Conservation (phyloP, 768 basidiomycete genomes). For the Hypholoma fasciculare region DNA sequence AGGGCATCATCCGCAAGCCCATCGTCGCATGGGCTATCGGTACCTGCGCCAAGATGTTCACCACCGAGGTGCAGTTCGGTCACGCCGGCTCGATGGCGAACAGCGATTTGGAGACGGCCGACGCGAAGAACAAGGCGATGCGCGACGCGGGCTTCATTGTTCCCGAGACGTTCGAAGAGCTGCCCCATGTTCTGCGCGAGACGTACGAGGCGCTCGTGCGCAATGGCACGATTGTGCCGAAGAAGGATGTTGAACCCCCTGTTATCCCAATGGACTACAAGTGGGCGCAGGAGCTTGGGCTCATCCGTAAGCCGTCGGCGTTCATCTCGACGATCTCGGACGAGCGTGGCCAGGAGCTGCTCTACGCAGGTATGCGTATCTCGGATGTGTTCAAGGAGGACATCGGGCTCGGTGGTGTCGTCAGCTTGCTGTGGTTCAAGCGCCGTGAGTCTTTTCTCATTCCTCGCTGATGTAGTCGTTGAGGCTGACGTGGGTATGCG, state of each 20-base stretch:
- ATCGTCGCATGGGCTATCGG: slow-evolving; percentile 99
- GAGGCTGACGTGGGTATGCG: neutral
- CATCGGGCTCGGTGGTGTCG: slow-evolving; percentile 95
- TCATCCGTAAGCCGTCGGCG: slow-evolving; percentile 97
- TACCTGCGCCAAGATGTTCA: slow-evolving; percentile 99
- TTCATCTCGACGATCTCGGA: slow-evolving; percentile 99
- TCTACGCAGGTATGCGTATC: slow-evolving; percentile 99
- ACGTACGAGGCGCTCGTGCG: slow-evolving; percentile 83
- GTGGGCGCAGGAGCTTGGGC: slow-evolving; percentile 98
- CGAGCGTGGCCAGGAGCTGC: slow-evolving; percentile 96
- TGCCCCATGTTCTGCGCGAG: slow-evolving; percentile 80
- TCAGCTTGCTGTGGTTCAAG: slow-evolving; percentile 97
- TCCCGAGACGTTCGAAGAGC: slow-evolving; percentile 96
- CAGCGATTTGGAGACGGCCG: slow-evolving; percentile 96
- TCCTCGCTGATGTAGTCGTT: neutral
- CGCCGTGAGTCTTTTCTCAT: slow-evolving; percentile 49
- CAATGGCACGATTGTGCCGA: slow-evolving; percentile 63
- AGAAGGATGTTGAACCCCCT: slow-evolving; percentile 85
- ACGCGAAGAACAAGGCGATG: slow-evolving; percentile 98
- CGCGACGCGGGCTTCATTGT: slow-evolving; percentile 93
- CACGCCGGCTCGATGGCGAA: slow-evolving; percentile 99
- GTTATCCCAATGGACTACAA: slow-evolving; percentile 99
- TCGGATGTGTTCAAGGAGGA: slow-evolving; percentile 98
- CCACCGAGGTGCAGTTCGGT: slow-evolving; percentile 98
- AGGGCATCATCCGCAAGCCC: slow-evolving; percentile 93